Evolutionary conservation across 768 basidiomycete species (phyloP).

Genomic region (Rhizopogon roseolus): DNA sequence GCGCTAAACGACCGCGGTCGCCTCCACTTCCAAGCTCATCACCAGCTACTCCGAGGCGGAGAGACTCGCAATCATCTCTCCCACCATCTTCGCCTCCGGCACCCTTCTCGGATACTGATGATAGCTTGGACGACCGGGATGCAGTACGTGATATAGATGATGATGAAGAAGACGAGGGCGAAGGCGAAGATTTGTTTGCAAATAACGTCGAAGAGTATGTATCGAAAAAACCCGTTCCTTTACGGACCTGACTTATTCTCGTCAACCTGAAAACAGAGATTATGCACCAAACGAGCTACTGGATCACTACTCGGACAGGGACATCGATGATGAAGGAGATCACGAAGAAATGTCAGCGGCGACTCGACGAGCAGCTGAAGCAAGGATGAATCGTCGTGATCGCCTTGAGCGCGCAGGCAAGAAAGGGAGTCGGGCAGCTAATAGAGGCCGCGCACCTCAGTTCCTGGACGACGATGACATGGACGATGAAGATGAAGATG

Average conservation of each 20-base stretch:
- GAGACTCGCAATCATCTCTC: constrained; percentile 66
- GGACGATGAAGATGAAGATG: constrained; percentile 72
- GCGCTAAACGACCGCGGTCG: constrained; percentile 61
- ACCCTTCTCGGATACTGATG: constrained; percentile 85
- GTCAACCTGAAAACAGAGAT: constrained; percentile 45
- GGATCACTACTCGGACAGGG: constrained; percentile 85
- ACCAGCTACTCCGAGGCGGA: constrained; percentile 44
- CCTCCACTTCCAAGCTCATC: constrained; percentile 47
- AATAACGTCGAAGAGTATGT: constrained; percentile 71
- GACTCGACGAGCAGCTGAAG: constrained; percentile 78
- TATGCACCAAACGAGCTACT: constrained; percentile 80
- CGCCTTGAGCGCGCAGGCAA: constrained; percentile 62
- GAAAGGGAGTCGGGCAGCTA: constrained; percentile 68
- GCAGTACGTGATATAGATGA: constrained; percentile 62
- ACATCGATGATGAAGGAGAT: constrained; percentile 78
- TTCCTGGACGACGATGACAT: constrained; percentile 83
- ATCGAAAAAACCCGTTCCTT: constrained; percentile 3
- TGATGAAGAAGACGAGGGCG: constrained; percentile 67
- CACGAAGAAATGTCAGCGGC: constrained; percentile 61
- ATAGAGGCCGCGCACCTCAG: constrained; percentile 77
- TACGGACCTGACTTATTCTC: constrained; percentile 6
- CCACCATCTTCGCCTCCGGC: constrained; percentile 83
- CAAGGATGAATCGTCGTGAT: constrained; percentile 86
- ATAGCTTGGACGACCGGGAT: constrained; percentile 68
- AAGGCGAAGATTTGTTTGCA: constrained; percentile 90